Evolutionary conservation across 2,329 filamentous ascomycete species (phyloP), one percentile per base, ranked within the genome.

Genomic region (Delphinella strobiligena): DNA sequence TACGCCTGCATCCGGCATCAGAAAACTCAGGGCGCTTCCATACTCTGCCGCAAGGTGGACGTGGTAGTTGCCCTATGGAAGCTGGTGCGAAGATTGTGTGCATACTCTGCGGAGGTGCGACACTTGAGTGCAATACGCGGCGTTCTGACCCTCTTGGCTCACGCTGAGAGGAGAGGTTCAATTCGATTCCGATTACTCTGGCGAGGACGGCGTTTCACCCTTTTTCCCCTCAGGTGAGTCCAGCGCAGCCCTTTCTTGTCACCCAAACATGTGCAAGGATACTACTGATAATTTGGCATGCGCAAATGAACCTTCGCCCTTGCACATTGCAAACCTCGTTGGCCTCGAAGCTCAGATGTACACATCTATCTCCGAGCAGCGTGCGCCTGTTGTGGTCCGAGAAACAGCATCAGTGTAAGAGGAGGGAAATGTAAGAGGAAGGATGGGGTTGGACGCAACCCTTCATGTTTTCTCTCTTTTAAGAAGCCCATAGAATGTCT

Each of bases 81-180:
- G 84, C 78, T 80, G 72, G 82, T 87, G 83, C 82, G 83, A 82
- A 89, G 84, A 88, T 89, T 78, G 83, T 88, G 74, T 75, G 74
- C 75, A 67, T 56, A 50, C 45, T 42, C 38, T 27, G 40, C 34
- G 34, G 46, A 49, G 51, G 53, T 54, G 69, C 62, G 78, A 79
- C 78, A 86, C 83, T 87, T 85, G 72, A 91, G 85, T 89, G 81
- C 85, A 85, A 91, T 91, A 86, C 82, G 83, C 82, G 75, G 84
- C 84, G 77, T 88, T 69, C 71, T 65, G 58, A 39, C 53, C 58
- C 51, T 52, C 60, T 56, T 58, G 16, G 54, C 54, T 55, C 55
- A 56, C 40, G 43, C 47, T 53, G 52, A 47, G 54, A 61, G 58
- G 50, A 51, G 61, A 57, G 66, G 71, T 79, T 78, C 71, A 71